A percentile compares a stretch with the other conserved stretches of the same genome.
Evolutionary conservation across 164 flowering plant species (phyloP).

Genomic region (Chloranthus sessilifolius): DNA sequence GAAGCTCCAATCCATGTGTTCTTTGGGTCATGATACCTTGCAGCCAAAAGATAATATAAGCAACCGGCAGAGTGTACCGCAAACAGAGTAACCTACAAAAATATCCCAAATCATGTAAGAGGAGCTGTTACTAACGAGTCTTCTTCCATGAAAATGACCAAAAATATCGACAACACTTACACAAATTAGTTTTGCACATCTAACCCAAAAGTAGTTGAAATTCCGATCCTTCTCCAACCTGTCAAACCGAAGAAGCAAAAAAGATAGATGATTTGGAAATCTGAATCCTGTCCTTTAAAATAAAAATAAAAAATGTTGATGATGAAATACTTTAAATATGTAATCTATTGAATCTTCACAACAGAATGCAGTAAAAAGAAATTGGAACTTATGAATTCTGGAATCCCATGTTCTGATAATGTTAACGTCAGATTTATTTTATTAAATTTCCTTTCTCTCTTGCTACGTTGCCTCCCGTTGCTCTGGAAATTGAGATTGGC

Average conservation of each 20-base stretch:
- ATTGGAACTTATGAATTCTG: too few species aligned
- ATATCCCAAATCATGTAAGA: slow-evolving; percentile 7
- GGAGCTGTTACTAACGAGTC: slow-evolving; percentile 2
- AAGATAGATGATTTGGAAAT: too few species aligned
- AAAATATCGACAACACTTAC: slow-evolving; percentile 40
- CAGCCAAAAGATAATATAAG: slow-evolving; percentile 80
- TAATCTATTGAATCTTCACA: too few species aligned
- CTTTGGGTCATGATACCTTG: slow-evolving; percentile 43
- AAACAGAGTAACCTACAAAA: slow-evolving; percentile 79
- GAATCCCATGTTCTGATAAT: slow-evolving; percentile 8
- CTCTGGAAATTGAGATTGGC: neutral
- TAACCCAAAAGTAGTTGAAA: slow-evolving; percentile 81
- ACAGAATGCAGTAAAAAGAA: too few species aligned
- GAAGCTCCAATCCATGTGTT: slow-evolving; percentile 75
- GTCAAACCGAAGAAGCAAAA: slow-evolving; percentile 14
- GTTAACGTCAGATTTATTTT: too few species aligned
- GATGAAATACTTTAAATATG: too few species aligned
- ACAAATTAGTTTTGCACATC: slow-evolving; percentile 77
- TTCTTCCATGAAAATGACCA: neutral
- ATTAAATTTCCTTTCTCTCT: too few species aligned
- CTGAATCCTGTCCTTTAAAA: too few species aligned
- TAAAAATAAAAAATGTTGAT: too few species aligned
- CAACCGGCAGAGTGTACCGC: slow-evolving; percentile 95
- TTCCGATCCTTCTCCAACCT: slow-evolving; percentile 92
- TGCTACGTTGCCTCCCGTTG: too few species aligned